Conservation (phyloP, 2,329 filamentous ascomycete genomes). For the Monilinia fructigena region DNA sequence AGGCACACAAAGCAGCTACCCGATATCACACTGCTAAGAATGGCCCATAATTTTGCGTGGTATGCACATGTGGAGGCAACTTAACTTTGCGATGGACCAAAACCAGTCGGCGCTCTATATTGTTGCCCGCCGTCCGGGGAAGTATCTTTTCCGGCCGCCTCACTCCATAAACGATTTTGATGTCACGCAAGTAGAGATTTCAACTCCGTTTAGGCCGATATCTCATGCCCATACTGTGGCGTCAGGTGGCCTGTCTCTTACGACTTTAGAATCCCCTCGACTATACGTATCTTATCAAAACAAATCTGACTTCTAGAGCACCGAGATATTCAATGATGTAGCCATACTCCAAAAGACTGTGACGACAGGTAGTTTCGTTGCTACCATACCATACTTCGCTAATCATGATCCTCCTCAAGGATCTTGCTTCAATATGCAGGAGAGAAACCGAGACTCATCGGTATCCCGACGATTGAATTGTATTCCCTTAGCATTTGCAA, state of each 20-base stretch:
- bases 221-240: conserved; percentile 6
- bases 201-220: conserved; percentile 3
- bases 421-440: conserved; percentile 3
- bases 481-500: background rate
- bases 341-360: background rate
- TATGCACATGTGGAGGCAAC: background rate
- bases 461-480: conserved; percentile 8
- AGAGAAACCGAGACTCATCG: conserved; percentile 3
- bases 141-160: background rate
- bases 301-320: background rate
- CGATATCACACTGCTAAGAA: conserved; percentile 9
- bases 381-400: background rate
- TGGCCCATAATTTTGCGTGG: background rate
- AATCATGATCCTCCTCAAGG: background rate
- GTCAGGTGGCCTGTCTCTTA: background rate
- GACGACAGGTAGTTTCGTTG: background rate
- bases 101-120: conserved; percentile 2
- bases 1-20: conserved; percentile 16
- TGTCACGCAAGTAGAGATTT: conserved; percentile 5
- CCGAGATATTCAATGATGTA: background rate
- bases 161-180: background rate
- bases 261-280: background rate
- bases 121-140: conserved; percentile 12
- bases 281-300: conserved; percentile 6
- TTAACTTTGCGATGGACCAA: background rate